Evolutionary conservation across 192 early-diverging fungal genomes (phyloP).

Genomic region (Nowakowskiella sp.): DNA sequence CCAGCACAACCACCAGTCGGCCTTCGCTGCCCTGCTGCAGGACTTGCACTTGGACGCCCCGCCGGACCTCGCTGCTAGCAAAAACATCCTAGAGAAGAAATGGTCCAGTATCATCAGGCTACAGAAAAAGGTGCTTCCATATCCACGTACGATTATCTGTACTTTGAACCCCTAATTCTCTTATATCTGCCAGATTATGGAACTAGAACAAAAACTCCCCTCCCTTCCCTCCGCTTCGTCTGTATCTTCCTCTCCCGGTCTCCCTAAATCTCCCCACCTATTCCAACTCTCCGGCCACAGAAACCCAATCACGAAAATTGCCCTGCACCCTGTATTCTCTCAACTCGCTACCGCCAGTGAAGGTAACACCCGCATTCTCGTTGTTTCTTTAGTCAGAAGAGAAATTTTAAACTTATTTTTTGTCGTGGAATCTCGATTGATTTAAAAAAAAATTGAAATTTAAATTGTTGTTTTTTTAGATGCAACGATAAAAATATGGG

Average conservation of each 20-base stretch:
- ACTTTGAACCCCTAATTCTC: conserved; percentile 3
- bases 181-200: conserved; percentile 68
- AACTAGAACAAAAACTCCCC: conserved; percentile 71
- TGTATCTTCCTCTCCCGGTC: conserved; percentile 15
- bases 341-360: conserved; percentile 81
- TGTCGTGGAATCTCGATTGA: no score
- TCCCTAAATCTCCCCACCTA: conserved; percentile 7
- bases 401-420: no score
- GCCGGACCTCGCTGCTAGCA: conserved; percentile 51
- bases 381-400: no score
- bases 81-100: conserved; percentile 78
- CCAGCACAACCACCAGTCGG: conserved; percentile 58
- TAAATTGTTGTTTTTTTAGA: no score
- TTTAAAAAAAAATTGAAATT: no score
- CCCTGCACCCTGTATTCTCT: conserved; percentile 81
- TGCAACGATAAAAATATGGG: conserved; percentile 87
- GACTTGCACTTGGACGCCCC: conserved; percentile 65
- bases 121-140: conserved; percentile 64
- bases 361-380: no score
- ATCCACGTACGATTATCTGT: no score
- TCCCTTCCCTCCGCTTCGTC: conserved; percentile 8
- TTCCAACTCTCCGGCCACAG: conserved; percentile 69
- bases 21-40: conserved; percentile 56
- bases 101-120: conserved; percentile 92
- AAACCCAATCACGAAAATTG: conserved; percentile 67